A percentile compares a stretch with the other conserved stretches of the same genome.
Conservation (phyloP, 768 basidiomycete species). For the Xerocomellus intermedius region DNA sequence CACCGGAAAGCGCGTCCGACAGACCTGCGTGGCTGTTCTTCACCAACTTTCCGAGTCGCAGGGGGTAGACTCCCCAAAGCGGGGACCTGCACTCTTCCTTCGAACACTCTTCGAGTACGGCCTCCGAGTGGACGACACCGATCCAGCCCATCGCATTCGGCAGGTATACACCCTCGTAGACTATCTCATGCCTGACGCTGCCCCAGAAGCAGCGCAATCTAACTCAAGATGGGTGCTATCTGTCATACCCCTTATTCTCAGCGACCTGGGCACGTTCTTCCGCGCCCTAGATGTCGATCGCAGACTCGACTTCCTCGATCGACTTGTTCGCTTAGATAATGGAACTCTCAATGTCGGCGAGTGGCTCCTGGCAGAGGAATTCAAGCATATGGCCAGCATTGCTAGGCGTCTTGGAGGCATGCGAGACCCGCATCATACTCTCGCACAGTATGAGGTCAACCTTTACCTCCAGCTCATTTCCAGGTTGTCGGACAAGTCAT, state of each 20-base stretch:
- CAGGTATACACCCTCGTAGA: slow-evolving; percentile 60
- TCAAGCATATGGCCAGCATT: slow-evolving; percentile 47
- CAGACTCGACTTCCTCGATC: slow-evolving; percentile 50
- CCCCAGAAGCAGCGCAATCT: slow-evolving; percentile 26
- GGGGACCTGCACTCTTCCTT: slow-evolving; percentile 52
- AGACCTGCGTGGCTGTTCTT: slow-evolving; percentile 52
- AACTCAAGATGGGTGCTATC: slow-evolving; percentile 47
- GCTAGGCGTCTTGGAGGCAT: slow-evolving; percentile 37
- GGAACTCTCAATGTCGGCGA: slow-evolving; percentile 36
- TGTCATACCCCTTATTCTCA: slow-evolving; percentile 57
- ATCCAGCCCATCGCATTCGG: slow-evolving; percentile 56
- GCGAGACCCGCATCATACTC: slow-evolving; percentile 34
- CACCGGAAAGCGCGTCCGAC: slow-evolving; percentile 41
- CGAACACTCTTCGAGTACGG: slow-evolving; percentile 55
- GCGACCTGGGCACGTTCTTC: slow-evolving; percentile 56
- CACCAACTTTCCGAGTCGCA: slow-evolving; percentile 35
- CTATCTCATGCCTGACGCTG: slow-evolving; percentile 46
- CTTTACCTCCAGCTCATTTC: slow-evolving; percentile 49
- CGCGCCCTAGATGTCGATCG: slow-evolving; percentile 54
- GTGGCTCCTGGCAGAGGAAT: slow-evolving; percentile 67
- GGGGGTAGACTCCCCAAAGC: slow-evolving; percentile 34
- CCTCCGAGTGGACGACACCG: slow-evolving; percentile 37
- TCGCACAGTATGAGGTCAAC: slow-evolving; percentile 50
- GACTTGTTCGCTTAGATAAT: slow-evolving; percentile 55
- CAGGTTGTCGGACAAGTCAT: slow-evolving; percentile 42